Evolutionary conservation across 2,329 filamentous ascomycete species (phyloP).

Genomic region (Stachybotrys echinatus): DNA sequence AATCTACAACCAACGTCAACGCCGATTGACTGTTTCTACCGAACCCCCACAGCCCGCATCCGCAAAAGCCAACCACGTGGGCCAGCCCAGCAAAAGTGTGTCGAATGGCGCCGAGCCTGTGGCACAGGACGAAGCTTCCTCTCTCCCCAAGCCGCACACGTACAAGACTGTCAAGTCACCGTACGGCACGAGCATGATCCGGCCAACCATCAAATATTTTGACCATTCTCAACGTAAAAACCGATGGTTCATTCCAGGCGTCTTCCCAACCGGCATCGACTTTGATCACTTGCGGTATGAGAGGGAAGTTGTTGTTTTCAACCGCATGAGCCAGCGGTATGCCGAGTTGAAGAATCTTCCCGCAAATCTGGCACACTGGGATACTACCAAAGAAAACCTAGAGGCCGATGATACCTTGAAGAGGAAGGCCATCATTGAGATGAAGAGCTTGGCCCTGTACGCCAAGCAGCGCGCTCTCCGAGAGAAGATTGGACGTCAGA

Average conservation of each 20-base stretch:
- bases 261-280: slow-evolving; percentile 86
- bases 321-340: slow-evolving; percentile 80
- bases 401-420: slow-evolving; percentile 79
- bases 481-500: slow-evolving; percentile 81
- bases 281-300: slow-evolving; percentile 81
- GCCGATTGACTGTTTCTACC: slow-evolving; percentile 50
- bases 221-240: slow-evolving; percentile 73
- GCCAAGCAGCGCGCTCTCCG: slow-evolving; percentile 83
- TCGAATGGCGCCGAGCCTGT: slow-evolving; percentile 30
- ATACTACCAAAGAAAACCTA: slow-evolving; percentile 62
- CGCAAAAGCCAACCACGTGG: slow-evolving; percentile 20
- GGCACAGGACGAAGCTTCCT: slow-evolving; percentile 23
- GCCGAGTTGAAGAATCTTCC: slow-evolving; percentile 77
- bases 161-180: slow-evolving; percentile 76
- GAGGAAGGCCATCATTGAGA: slow-evolving; percentile 86
- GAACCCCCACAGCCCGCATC: slow-evolving; percentile 36
- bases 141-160: slow-evolving; percentile 36
- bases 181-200: slow-evolving; percentile 51
- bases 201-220: slow-evolving; percentile 65
- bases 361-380: slow-evolving; percentile 83
- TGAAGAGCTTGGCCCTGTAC: slow-evolving; percentile 85
- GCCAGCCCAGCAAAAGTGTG: slow-evolving; percentile 29
- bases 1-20: slow-evolving; percentile 70
- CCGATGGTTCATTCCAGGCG: slow-evolving; percentile 75
- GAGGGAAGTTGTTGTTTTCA: slow-evolving; percentile 82